phyloP scores from a whole-genome alignment of 1,284 basidiomycete species.

The Thecaphora thlaspeos region DNA sequence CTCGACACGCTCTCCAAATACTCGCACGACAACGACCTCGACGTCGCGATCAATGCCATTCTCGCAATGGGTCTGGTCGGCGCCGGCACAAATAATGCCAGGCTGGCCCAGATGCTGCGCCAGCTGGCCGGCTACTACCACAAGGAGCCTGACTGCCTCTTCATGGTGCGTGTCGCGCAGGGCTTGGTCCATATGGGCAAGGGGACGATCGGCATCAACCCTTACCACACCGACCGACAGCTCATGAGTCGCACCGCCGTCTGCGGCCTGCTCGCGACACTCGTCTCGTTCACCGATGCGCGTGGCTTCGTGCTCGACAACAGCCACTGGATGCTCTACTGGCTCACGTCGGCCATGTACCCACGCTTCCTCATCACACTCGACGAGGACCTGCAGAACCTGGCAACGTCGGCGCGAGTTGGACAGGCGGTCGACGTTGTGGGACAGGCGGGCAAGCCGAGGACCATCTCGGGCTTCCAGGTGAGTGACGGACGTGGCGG shows the following conservation, averaged over 20 bases:
- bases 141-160: slow-evolving; percentile 95
- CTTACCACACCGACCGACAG: slow-evolving; percentile 89
- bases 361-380: slow-evolving; percentile 97
- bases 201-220: slow-evolving; percentile 95
- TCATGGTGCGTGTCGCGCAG: slow-evolving; percentile 94
- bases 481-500: too few relatives aligned
- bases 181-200: slow-evolving; percentile 99
- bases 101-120: slow-evolving; percentile 93
- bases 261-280: slow-evolving; percentile 82
- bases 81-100: slow-evolving; percentile 96
- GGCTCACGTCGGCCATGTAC: slow-evolving; percentile 92
- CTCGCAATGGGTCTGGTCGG: slow-evolving; percentile 98
- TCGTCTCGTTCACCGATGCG: slow-evolving; percentile 90
- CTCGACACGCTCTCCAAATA: slow-evolving; percentile 99
- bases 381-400: slow-evolving; percentile 69
- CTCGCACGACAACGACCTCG: slow-evolving; percentile 95
- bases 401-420: slow-evolving; percentile 88
- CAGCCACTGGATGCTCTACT: slow-evolving; percentile 98
- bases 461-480: slow-evolving; percentile 56
- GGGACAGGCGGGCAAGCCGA: slow-evolving; percentile 59
- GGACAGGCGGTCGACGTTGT: slow-evolving; percentile 68
- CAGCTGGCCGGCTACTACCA: slow-evolving; percentile 95
- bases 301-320: slow-evolving; percentile 91
- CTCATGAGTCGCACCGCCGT: slow-evolving; percentile 87
- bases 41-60: slow-evolving; percentile 94